phyloP scores from a whole-genome alignment of 1,284 basidiomycete genomes.

The Ceratobasidium sp. region DNA sequence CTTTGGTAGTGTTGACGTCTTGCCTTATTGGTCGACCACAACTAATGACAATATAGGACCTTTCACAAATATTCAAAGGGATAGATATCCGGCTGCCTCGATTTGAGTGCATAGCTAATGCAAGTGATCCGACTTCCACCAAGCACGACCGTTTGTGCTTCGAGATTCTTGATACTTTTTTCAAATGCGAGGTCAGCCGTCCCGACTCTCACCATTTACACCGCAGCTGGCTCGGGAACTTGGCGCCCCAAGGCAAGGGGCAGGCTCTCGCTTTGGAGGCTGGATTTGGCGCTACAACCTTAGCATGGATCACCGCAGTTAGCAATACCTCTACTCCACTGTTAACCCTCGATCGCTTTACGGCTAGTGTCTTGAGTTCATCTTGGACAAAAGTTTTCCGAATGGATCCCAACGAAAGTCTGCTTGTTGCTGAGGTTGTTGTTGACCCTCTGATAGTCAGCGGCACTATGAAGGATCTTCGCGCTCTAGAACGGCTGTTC shows the following conservation, averaged over 20 bases:
- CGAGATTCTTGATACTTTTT: constrained; percentile 42
- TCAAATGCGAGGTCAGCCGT: constrained; percentile 57
- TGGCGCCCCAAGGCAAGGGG: constrained; percentile 6
- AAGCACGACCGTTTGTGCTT: constrained; percentile 42
- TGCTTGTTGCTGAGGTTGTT: constrained; percentile 63
- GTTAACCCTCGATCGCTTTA: constrained; percentile 60
- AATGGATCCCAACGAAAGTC: constrained; percentile 68
- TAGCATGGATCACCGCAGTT: constrained; percentile 55
- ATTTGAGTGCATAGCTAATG: constrained; percentile 42
- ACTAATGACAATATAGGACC: constrained; percentile 28
- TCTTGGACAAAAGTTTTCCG: constrained; percentile 8
- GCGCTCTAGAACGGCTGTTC: constrained; percentile 54
- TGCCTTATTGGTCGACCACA: neutral
- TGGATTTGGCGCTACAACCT: constrained; percentile 37
- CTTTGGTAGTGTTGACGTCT: constrained; percentile 22
- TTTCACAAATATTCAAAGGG: constrained; percentile 49
- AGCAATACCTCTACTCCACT: constrained; percentile 70
- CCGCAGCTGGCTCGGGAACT: constrained; percentile 58
- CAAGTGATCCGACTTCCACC: constrained; percentile 6
- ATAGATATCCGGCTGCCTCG: constrained; percentile 50
- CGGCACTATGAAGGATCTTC: constrained; percentile 64
- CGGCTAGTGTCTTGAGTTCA: constrained; percentile 30
- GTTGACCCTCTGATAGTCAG: constrained; percentile 62
- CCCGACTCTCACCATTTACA: constrained; percentile 61
- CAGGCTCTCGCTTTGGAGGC: constrained; percentile 13